Base-by-base conservation (phyloP, 176 grass and related monocot genomes). In the Carex littledalei region DNA sequence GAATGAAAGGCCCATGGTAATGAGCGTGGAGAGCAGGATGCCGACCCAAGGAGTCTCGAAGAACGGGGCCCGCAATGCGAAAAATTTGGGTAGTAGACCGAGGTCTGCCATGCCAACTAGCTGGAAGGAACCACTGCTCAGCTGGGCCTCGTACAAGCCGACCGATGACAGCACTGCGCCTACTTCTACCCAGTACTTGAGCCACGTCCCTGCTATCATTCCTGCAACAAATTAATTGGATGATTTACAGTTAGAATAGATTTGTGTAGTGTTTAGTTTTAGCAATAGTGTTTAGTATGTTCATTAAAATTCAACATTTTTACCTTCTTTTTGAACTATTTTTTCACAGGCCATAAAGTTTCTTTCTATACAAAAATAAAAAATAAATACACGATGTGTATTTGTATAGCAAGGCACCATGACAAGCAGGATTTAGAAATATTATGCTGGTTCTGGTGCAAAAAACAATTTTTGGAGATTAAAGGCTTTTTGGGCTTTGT, bases 41-140 rank as follows among this genome's bases (percentile, higher is more conserved):
- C 95, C 90, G 8, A 90, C 74, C 95, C 92, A 97, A 1, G 95
- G 95, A 1, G 92, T 97, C 76, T 79, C 60, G 89, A 94, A 97
- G 12, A 82, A 49, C 0, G 84, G 89, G 0, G 92, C 86, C 3
- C 92, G 81, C 15, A 17, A n/a, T 3, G 89, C 87, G 78, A 93
- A 97, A 72, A 56, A 17, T 5, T 78, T 60, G 1, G 95, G 95
- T 3, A 97, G 92, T 26, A 97, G 86, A 78, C 95, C 91, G 3
- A 97, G 86, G 67, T 97, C 89, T 10, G 95, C 95, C 95, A 97
- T 97, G 62, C 95, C 95, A 43, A 97, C 89, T 43, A 97, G 89
- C 90, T 97, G 92, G 85, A 94, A 97, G 32, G 95, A 84, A 13
- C 90, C 32, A 80, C 90, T 91, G 91, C 92, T 97, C 54, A 97